Percentiles rank a stretch among this genome's conserved stretches.
These are phyloP conservation scores for Wickerhamomyces bovis DNA, from an alignment of 805 yeast genomes.

Conservation along the genomic window DNA sequence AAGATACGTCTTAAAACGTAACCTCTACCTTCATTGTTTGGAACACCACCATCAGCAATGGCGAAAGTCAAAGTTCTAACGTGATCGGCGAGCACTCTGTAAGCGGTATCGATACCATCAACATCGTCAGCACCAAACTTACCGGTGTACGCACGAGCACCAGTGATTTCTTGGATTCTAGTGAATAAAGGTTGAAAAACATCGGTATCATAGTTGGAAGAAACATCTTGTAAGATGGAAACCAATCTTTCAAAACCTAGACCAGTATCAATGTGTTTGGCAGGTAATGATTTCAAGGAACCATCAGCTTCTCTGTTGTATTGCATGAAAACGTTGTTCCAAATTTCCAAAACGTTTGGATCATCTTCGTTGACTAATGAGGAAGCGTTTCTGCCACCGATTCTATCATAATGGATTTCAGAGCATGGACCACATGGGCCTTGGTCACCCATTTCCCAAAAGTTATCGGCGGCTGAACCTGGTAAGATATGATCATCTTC, in stretches of 20 bases:
- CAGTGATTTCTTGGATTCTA: constrained; percentile 86
- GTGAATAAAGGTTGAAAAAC: constrained; percentile 86
- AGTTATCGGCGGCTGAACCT: constrained; percentile 86
- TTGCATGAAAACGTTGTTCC: constrained; percentile 98
- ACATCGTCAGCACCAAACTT: constrained; percentile 87
- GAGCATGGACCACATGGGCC: constrained; percentile 99
- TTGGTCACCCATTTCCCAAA: constrained; percentile 99
- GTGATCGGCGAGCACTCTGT: constrained; percentile 97
- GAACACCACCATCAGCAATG: constrained; percentile 97
- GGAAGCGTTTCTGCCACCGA: constrained; percentile 97
- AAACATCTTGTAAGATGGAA: constrained; percentile 83
- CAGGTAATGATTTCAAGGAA: constrained; percentile 76
- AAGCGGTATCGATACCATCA: constrained; percentile 97
- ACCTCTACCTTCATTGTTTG: constrained; percentile 98
- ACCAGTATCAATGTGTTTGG: constrained; percentile 96
- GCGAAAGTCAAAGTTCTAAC: constrained; percentile 96
- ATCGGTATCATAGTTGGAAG: constrained; percentile 95
- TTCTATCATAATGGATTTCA: constrained; percentile 95
- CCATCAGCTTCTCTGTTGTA: constrained; percentile 91
- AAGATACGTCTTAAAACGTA: constrained; percentile 94
- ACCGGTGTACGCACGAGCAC: constrained; percentile 87
- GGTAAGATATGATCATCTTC: constrained; percentile 89
- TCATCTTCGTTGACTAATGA: constrained; percentile 90
- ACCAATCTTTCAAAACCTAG: constrained; percentile 98
- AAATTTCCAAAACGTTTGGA: constrained; percentile 94